Evolutionary conservation across 805 yeast species (phyloP).

Genomic region (Nakazawaea populi): DNA sequence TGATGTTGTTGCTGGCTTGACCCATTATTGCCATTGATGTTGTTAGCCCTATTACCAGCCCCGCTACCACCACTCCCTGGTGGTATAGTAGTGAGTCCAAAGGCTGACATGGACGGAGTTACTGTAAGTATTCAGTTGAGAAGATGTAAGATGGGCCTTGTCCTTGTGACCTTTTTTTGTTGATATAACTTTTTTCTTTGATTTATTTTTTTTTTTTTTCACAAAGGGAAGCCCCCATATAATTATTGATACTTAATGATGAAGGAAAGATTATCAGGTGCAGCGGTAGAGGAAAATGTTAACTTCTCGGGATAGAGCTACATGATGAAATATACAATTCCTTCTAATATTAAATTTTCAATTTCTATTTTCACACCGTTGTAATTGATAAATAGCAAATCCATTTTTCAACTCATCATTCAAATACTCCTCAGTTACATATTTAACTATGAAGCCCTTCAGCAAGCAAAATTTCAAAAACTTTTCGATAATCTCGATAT

Average conservation of each 20-base stretch:
- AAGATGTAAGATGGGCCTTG: too few species aligned
- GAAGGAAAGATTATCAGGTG: too few species aligned
- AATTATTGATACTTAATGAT: too few species aligned
- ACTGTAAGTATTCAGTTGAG: too few species aligned
- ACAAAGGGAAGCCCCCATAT: background rate
- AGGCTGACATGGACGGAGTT: conserved; percentile 7
- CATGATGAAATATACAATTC: too few species aligned
- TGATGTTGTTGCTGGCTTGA: background rate
- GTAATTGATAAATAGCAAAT: conserved; percentile 1
- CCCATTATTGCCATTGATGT: conserved; percentile 2
- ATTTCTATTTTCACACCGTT: too few species aligned
- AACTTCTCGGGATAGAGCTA: too few species aligned
- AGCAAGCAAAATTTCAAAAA: conserved; percentile 32
- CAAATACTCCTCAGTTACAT: conserved; percentile 22
- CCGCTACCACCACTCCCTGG: conserved; percentile 1
- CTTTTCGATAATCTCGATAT: conserved; percentile 39
- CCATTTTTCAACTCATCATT: background rate
- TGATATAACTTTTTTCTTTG: background rate
- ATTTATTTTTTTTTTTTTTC: background rate
- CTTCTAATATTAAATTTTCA: too few species aligned
- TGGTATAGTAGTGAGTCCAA: conserved; percentile 9
- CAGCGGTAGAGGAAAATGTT: too few species aligned
- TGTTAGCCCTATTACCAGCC: conserved; percentile 6
- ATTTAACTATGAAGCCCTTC: conserved; percentile 26
- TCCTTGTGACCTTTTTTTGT: background rate